Percentiles rank a stretch among this genome's conserved stretches.
phyloP scores from a whole-genome alignment of 2,329 filamentous ascomycete species.

The Fusarium floridanum region DNA sequence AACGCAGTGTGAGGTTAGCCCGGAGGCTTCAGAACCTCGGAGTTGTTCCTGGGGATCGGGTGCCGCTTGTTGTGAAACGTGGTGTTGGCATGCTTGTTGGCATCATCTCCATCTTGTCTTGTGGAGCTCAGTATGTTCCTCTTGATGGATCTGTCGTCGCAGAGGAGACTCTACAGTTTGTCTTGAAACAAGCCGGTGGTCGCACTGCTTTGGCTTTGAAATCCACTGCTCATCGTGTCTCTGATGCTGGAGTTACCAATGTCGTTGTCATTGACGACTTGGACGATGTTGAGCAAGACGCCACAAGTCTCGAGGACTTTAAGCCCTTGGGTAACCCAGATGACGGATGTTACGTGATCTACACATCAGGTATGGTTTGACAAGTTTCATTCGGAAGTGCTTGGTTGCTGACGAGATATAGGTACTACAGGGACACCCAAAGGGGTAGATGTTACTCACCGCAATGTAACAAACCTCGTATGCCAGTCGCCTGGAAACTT shows the following conservation, averaged over 20 bases:
- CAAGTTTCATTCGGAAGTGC: neutral
- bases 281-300: neutral
- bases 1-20: conserved; percentile 52
- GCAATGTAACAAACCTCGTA: conserved; percentile 67
- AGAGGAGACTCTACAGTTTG: conserved; percentile 61
- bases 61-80: conserved; percentile 67
- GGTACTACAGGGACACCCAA: conserved; percentile 70
- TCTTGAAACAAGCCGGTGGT: conserved; percentile 61
- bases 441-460: conserved; percentile 69
- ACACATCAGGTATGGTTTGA: conserved; percentile 62
- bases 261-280: conserved; percentile 49
- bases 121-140: conserved; percentile 70
- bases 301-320: neutral
- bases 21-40: conserved; percentile 54
- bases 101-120: conserved; percentile 67
- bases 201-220: conserved; percentile 60
- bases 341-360: conserved; percentile 63
- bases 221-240: conserved; percentile 48
- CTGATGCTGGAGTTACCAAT: conserved; percentile 34
- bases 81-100: conserved; percentile 69
- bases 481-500: conserved; percentile 64
- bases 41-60: conserved; percentile 60
- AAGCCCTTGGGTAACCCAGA: conserved; percentile 30
- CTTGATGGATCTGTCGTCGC: conserved; percentile 68
- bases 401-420: conserved; percentile 19